A percentile compares a stretch with the other conserved stretches of the same genome.
Conservation (phyloP, 441 rosid genomes). For the Populus hybrid region DNA sequence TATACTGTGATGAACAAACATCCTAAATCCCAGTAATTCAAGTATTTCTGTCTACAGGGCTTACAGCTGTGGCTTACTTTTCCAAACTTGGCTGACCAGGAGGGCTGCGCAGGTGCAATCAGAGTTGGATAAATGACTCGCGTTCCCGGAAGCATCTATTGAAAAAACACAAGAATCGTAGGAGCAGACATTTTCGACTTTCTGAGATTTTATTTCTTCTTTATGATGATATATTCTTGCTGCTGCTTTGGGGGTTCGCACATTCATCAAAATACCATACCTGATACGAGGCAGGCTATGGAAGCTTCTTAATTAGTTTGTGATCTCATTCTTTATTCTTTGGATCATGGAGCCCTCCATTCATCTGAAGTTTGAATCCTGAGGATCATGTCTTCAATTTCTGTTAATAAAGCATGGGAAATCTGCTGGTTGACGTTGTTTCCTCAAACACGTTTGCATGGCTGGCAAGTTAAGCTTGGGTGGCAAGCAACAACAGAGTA, state of each 20-base stretch:
- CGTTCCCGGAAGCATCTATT: not conserved
- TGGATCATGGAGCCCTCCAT: not conserved
- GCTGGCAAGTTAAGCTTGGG: not conserved
- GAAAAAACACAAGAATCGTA: not conserved
- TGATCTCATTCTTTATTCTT: constrained; percentile 28
- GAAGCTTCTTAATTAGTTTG: constrained; percentile 1
- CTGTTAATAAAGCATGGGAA: not conserved
- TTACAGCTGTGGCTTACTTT: not conserved
- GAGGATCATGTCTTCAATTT: too few relatives aligned
- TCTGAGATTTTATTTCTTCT: not conserved
- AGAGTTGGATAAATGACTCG: not conserved
- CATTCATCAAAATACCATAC: constrained; percentile 46
- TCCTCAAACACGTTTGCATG: not conserved
- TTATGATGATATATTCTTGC: not conserved
- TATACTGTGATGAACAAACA: not conserved
- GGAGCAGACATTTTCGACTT: not conserved
- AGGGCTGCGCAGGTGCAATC: not conserved
- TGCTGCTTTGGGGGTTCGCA: constrained; percentile 82
- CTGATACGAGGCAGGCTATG: constrained; percentile 14
- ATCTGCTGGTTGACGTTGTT: not conserved
- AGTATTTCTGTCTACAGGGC: not conserved
- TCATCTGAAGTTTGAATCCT: not conserved
- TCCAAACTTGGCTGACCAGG: not conserved
- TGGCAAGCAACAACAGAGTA: not conserved
- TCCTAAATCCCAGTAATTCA: not conserved